These are phyloP conservation scores for Macroventuria anomochaeta DNA, from an alignment of 2,329 filamentous ascomycete species.

Conservation along the genomic window DNA sequence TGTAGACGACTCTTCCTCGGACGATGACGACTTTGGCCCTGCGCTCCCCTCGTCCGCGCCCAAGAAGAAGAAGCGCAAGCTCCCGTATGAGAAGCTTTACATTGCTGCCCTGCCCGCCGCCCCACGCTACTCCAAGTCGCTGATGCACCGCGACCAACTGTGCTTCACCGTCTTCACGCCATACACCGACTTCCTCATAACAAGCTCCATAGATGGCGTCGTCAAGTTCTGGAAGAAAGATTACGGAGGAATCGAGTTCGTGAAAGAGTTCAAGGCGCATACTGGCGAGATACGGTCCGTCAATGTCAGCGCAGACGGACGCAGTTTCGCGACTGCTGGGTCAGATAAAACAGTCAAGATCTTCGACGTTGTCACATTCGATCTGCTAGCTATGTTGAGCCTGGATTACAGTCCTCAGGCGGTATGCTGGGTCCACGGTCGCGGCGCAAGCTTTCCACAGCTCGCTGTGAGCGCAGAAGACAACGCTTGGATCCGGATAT, in stretches of 20 bases:
- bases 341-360: conserved; percentile 80
- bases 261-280: conserved; percentile 96
- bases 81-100: conserved; percentile 95
- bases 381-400: conserved; percentile 69
- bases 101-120: conserved; percentile 85
- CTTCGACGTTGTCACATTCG: conserved; percentile 79
- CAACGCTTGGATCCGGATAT: conserved; percentile 77
- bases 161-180: conserved; percentile 88
- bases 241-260: conserved; percentile 89
- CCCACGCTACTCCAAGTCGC: conserved; percentile 82
- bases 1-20: conserved; percentile 68
- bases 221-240: conserved; percentile 99
- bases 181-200: conserved; percentile 92
- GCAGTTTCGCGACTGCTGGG: conserved; percentile 91
- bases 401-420: conserved; percentile 77
- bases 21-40: conserved; percentile 85
- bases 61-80: conserved; percentile 87
- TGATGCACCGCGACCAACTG: conserved; percentile 98
- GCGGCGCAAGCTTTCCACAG: conserved; percentile 84
- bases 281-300: conserved; percentile 82
- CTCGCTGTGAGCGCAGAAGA: conserved; percentile 81
- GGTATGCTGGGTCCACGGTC: conserved; percentile 87
- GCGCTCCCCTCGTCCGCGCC: conserved; percentile 80
- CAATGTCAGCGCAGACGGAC: conserved; percentile 85
- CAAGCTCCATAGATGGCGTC: conserved; percentile 89